Evolutionary conservation across 2,329 filamentous ascomycete species (phyloP).

Genomic region (Beauveria rudraprayagi): DNA sequence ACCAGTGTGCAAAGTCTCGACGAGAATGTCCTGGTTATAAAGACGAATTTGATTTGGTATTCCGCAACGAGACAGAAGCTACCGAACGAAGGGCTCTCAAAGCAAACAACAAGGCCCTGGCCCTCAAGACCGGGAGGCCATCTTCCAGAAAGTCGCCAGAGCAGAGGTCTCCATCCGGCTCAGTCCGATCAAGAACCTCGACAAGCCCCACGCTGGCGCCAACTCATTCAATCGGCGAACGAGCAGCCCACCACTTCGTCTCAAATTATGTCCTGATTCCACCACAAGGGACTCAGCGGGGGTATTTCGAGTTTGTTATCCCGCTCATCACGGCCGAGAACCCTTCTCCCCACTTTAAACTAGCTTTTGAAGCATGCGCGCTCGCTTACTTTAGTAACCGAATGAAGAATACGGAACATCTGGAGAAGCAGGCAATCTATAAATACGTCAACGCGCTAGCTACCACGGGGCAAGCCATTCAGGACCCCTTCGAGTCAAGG

Average conservation of each 20-base stretch:
- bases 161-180: constrained; percentile 7
- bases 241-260: constrained; percentile 52
- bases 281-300: constrained; percentile 39
- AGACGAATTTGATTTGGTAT: constrained; percentile 64
- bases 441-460: constrained; percentile 49
- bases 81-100: constrained; percentile 55
- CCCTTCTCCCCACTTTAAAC: constrained; percentile 39
- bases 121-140: constrained; percentile 27
- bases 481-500: constrained; percentile 39
- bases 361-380: constrained; percentile 53
- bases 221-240: constrained; percentile 40
- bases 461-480: constrained; percentile 44
- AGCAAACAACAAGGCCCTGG: constrained; percentile 40
- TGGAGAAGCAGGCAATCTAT: constrained; percentile 34
- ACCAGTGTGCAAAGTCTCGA: constrained; percentile 56
- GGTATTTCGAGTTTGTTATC: constrained; percentile 51
- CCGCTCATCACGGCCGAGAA: constrained; percentile 43
- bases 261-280: constrained; percentile 53
- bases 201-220: constrained; percentile 15
- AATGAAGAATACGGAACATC: constrained; percentile 24
- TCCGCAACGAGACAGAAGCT: constrained; percentile 63
- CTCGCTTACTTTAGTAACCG: constrained; percentile 50
- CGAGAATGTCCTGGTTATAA: constrained; percentile 60
- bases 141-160: constrained; percentile 11
- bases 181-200: constrained; percentile 14